These are phyloP conservation scores for Backusella liffmaniae DNA, from an alignment of 192 early-diverging fungal species.

Conservation along the genomic window DNA sequence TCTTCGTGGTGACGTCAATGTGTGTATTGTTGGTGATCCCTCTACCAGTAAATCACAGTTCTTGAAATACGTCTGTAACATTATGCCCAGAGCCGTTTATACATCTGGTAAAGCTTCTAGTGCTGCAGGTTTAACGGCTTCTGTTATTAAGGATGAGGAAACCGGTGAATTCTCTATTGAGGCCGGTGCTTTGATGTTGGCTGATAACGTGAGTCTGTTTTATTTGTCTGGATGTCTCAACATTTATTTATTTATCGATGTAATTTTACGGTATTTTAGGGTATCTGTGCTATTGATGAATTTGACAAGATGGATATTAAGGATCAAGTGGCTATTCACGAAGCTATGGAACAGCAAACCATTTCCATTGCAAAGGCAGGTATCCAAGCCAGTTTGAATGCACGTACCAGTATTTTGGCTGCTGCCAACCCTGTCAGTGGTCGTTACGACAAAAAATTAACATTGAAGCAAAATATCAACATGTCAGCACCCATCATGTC, in stretches of 20 bases:
- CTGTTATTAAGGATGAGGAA: constrained; percentile 95
- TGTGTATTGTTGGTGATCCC: constrained; percentile 96
- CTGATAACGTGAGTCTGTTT: constrained; percentile 74
- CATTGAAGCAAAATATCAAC: constrained; percentile 92
- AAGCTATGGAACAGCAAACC: constrained; percentile 99
- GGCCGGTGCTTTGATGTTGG: constrained; percentile 96
- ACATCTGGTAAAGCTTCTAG: constrained; percentile 95
- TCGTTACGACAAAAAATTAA: constrained; percentile 93
- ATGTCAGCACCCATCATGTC: constrained; percentile 99
- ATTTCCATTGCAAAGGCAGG: constrained; percentile 96
- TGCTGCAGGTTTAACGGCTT: constrained; percentile 94
- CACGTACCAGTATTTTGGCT: constrained; percentile 91
- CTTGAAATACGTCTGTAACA: constrained; percentile 83
- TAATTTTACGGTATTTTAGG: constrained; percentile 40
- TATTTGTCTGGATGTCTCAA: neutral
- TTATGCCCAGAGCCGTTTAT: constrained; percentile 92
- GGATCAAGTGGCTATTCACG: constrained; percentile 99
- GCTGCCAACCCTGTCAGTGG: constrained; percentile 96
- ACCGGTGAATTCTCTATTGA: constrained; percentile 98
- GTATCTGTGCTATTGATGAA: constrained; percentile 98
- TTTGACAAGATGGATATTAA: constrained; percentile 98
- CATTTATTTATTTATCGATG: neutral
- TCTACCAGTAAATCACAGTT: constrained; percentile 95
- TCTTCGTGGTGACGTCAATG: constrained; percentile 96
- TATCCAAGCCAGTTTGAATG: constrained; percentile 93